Base-by-base conservation (phyloP, 441 rosid species). In the Eruca vesicaria region DNA sequence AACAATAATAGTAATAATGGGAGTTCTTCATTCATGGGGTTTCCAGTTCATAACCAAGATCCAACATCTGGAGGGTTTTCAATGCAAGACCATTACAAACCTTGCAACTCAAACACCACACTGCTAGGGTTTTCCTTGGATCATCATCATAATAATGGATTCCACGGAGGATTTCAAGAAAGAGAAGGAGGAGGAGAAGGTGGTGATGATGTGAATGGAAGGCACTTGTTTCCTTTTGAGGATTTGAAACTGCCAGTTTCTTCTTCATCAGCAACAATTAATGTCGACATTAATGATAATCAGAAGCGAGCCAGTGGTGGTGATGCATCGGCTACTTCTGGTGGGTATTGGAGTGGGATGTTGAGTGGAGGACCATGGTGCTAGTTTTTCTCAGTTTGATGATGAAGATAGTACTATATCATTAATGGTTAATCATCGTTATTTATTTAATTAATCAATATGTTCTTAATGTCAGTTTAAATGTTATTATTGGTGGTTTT, bases 281-380 rank as follows among this genome's bases (percentile, higher is more conserved):
- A 77, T 21, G 80, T 92, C 14, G 86, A 63, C 71, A 70, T 83
- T 57, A 77, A 66, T 70, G 64, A 84, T 72, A 78, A 83, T 38
- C 91, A 87, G 64, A 73, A 78, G 66, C 86, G 81, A 41, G 90
- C 84, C 41, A 87, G 83, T 85, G 53, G 85, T 86, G 61, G 48
- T 78, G 81, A 73, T 57, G 74, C 67, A 62, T 66, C 78, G 18
- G 16, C 81, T 33, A 57, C 74, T 45, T 82, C 96, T 21, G 67
- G 82, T 64, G 98, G 97, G 8, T 95, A 86, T 78, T 95, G 99
- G 99, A 88, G 89, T 74, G 97, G 97, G 72, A 89, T 91, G 90
- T 79, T 93, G 79, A 95, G 93, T 71, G 97, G 95, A 65, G 95
- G 98, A 82, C 85, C 97, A 83, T 95, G 96, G 96, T 90, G 88